Evolutionary conservation across 1,284 basidiomycete species (phyloP), one percentile per base, ranked within the genome.

Genomic region (Laetiporus sulphureus): DNA sequence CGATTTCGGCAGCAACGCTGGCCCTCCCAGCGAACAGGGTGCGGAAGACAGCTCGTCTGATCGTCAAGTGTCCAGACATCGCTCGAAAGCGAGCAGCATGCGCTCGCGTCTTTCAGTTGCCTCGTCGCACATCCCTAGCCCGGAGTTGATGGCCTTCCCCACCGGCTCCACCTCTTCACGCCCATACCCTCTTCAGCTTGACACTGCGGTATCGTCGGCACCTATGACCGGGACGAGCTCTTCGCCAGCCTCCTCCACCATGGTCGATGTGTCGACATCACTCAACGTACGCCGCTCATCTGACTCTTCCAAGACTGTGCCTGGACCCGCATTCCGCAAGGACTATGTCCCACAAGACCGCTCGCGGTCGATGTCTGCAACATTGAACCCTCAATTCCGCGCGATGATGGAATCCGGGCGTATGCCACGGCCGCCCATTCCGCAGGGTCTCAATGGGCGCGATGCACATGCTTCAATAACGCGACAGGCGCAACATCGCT

Each of bases 341-440:
- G 78, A 83, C 50, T 76, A 76, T 43, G 58, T 65, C 5, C 52
- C 62, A 3, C 77, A 81, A 51, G 84, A 89, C 62, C 77, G 86
- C 34, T 68, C 84, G 32, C 72, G 86, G 62, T 87, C 83, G 40
- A 77, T 88, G 70, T 84, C 83, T 32, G 75, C 80, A 19, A 67
- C 77, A n/a, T 65, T 73, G 10, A 62, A 66, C 3, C 52, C 63
- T 0, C 65, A 64, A 25, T 51, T 57, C 22, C 60, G 60, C 32
- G 52, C 63, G 10, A 56, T 61, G 41, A 39, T 62, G 12, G 60
- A 62, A 32, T 42, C 50, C 39, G 51, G 46, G 39, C 56, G 55
- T 13, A 60, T 53, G 38, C 66, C 64, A 37, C 66, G 69, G 49
- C 60, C 72, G 40, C 54, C 66, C 37, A 51, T 67, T 40, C 62